Evolutionary conservation across 164 flowering plant genomes (phyloP).

Genomic region (Paratinospora sagittata): DNA sequence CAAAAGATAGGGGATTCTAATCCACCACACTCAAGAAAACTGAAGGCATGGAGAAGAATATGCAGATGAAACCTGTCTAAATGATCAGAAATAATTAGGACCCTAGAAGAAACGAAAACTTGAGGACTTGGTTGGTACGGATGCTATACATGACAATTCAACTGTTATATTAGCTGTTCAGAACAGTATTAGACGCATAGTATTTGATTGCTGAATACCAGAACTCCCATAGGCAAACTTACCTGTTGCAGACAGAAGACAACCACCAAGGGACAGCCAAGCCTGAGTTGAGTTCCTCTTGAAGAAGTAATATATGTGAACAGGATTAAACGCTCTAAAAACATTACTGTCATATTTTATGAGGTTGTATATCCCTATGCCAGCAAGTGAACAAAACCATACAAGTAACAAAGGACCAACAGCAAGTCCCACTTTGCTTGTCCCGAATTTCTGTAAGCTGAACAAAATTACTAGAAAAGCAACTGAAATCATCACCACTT

Average conservation of each 20-base stretch:
- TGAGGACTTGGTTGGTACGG: neutral
- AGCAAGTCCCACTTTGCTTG: slow-evolving; percentile 95
- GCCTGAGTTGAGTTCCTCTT: slow-evolving; percentile 83
- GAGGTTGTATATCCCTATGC: slow-evolving; percentile 86
- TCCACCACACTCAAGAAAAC: no score
- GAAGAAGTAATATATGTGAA: slow-evolving; percentile 84
- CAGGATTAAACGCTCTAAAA: slow-evolving; percentile 83
- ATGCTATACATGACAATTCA: neutral
- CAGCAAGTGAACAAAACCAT: slow-evolving; percentile 96
- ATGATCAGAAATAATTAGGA: neutral
- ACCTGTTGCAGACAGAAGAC: slow-evolving; percentile 97
- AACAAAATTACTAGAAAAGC: slow-evolving; percentile 83
- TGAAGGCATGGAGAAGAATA: no score
- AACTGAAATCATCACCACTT: slow-evolving; percentile 88
- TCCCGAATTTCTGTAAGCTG: slow-evolving; percentile 90
- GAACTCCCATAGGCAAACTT: slow-evolving; percentile 7
- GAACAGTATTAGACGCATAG: neutral
- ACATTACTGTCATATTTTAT: slow-evolving; percentile 73
- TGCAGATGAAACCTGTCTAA: neutral
- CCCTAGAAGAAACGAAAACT: neutral
- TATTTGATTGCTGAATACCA: neutral
- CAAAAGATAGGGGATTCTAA: no score
- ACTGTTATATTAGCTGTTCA: neutral
- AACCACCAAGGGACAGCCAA: slow-evolving; percentile 92
- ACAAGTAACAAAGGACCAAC: slow-evolving; percentile 92